phyloP scores from a whole-genome alignment of 139 green algal species.

The Pycnococcus provasolii region DNA sequence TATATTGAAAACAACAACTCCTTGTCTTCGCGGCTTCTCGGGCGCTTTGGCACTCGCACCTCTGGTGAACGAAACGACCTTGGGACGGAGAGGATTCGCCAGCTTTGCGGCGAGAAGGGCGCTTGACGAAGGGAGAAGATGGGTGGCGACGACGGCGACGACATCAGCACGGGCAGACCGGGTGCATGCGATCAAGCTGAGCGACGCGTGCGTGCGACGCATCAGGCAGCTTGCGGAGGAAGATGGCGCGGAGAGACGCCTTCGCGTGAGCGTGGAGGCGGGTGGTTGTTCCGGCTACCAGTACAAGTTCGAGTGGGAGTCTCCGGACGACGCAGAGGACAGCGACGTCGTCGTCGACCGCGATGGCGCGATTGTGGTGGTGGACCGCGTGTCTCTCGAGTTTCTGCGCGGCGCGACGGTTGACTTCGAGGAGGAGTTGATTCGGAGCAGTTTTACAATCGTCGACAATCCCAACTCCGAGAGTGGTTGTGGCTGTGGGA shows the following conservation, averaged over 20 bases:
- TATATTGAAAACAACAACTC: no score
- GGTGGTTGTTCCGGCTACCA: constrained; percentile 91
- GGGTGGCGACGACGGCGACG: no score
- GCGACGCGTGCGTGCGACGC: constrained; percentile 8
- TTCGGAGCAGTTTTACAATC: constrained; percentile 73
- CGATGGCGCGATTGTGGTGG: constrained; percentile 61
- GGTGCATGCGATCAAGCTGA: constrained; percentile 3
- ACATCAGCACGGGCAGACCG: not conserved
- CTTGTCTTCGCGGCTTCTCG: no score
- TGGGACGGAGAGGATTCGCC: no score
- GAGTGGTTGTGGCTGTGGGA: constrained; percentile 64
- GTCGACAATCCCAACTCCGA: constrained; percentile 66
- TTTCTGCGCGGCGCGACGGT: constrained; percentile 72
- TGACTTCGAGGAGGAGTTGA: constrained; percentile 77
- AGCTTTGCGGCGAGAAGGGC: no score
- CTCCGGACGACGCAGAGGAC: constrained; percentile 34
- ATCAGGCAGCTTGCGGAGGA: constrained; percentile 2
- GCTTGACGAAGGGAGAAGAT: no score
- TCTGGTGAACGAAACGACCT: no score
- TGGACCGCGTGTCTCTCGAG: constrained; percentile 68
- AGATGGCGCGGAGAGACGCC: constrained; percentile 8
- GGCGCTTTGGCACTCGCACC: no score
- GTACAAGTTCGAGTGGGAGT: constrained; percentile 68
- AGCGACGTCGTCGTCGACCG: constrained; percentile 53
- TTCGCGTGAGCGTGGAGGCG: constrained; percentile 74